Percentiles rank a stretch among this genome's conserved stretches.
phyloP scores from a whole-genome alignment of 495 filamentous ascomycete genomes.

The Xylaria bambusicola region DNA sequence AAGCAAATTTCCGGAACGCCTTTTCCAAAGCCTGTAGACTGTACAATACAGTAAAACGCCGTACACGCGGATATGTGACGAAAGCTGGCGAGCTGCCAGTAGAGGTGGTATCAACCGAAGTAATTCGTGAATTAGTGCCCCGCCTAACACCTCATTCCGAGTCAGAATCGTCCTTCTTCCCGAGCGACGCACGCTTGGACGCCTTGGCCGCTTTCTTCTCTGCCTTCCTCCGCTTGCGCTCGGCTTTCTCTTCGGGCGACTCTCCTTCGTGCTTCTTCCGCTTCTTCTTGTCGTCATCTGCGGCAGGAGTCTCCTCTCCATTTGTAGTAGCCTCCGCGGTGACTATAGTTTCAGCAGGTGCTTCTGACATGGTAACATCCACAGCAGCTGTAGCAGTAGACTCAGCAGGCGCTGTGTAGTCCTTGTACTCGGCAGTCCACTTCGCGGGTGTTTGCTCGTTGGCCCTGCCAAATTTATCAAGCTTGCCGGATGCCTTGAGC shows the following conservation, averaged over 20 bases:
- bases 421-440: slow-evolving; percentile 88
- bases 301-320: slow-evolving; percentile 37
- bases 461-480: slow-evolving; percentile 91
- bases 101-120: slow-evolving; percentile 34
- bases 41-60: slow-evolving; percentile 23
- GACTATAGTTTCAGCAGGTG: slow-evolving; percentile 20
- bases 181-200: slow-evolving; percentile 41
- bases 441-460: slow-evolving; percentile 90
- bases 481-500: slow-evolving; percentile 94
- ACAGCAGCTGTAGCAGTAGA: slow-evolving; percentile 22
- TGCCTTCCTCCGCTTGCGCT: slow-evolving; percentile 74
- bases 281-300: slow-evolving; percentile 63
- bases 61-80: slow-evolving; percentile 13
- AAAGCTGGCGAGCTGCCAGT: slow-evolving; percentile 22
- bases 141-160: slow-evolving; percentile 25
- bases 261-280: slow-evolving; percentile 82
- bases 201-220: slow-evolving; percentile 71
- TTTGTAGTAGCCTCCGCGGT: slow-evolving; percentile 36
- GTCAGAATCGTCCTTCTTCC: slow-evolving; percentile 36
- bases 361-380: slow-evolving; percentile 34
- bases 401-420: slow-evolving; percentile 59
- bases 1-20: slow-evolving; percentile 21
- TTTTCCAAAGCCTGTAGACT: slow-evolving; percentile 17
- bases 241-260: slow-evolving; percentile 72
- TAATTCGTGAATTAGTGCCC: slow-evolving; percentile 15